Base-by-base conservation (phyloP, 2,329 filamentous ascomycete genomes). In the Xylariaceae sp. region DNA sequence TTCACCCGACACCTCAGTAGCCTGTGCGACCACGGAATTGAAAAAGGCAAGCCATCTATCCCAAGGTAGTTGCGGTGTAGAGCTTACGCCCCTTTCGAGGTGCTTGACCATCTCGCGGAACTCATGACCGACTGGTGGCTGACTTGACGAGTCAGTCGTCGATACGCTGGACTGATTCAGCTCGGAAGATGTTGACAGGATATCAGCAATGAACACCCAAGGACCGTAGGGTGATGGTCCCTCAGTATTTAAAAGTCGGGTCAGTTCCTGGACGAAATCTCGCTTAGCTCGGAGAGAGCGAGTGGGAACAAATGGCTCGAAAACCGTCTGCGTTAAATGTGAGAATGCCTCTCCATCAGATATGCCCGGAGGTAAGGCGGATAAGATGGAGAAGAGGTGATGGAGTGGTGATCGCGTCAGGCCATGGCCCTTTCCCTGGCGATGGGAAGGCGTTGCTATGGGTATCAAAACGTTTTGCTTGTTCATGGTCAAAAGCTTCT, bases 61-160 rank as follows among this genome's bases (percentile, higher is more conserved):
- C 53, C 65, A 67, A 0, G 75, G 73, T 6, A 80, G 63, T 16
- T 69, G 69, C 0, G 74, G 72, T 3, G 73, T 73, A 19, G 69
- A 67, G 22, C 65, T 64, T 38, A 86, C 62, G 16, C 86, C 82
- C 53, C 75, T 69, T 55, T 83, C 76, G 3, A 95, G 72, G 25
- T 94, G 76, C 16, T 77, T 82, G 14, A 83, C 74, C 20, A 86
- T 69, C 41, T 85, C 80, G 7, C 85, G 82, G 53, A 88, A 90
- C 45, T 88, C 83, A 10, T 81, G 79, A 12, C 85, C 80, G 43
- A 83, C 63, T 27, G 79, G 69, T 47, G 73, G 65, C 7, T 74
- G 70, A 23, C 56, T 62, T 7, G 56, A 57, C 12, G 67, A 75
- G 54, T 64, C 67, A 39, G 60, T 68, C 16, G 64, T 67, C 25